Percentiles rank a stretch among this genome's conserved stretches.
phyloP scores from a whole-genome alignment of 306 rosid species.

The Prunus mira region DNA sequence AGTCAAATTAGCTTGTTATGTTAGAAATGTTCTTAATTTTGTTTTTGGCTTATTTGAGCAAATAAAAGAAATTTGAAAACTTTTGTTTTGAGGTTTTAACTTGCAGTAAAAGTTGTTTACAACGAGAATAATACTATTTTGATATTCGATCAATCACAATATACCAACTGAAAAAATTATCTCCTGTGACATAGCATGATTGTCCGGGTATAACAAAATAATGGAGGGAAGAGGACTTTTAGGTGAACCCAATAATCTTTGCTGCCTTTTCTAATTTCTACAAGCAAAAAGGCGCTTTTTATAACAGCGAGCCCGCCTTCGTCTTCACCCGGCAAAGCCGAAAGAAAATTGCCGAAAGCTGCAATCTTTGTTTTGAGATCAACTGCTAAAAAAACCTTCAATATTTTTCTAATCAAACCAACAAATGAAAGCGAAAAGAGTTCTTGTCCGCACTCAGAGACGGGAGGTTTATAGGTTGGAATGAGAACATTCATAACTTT shows the following conservation, averaged over 20 bases:
- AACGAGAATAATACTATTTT: no score
- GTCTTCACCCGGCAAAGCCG: not conserved
- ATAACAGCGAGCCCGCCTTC: conserved; percentile 4
- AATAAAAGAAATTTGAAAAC: not conserved
- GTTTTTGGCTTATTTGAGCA: not conserved
- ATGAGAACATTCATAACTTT: conserved; percentile 22
- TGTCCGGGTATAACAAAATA: no score
- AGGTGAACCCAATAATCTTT: not conserved
- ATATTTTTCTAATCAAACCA: conserved; percentile 26
- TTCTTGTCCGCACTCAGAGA: conserved; percentile 13
- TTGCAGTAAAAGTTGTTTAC: no score
- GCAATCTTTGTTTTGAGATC: conserved; percentile 10
- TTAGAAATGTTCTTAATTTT: not conserved
- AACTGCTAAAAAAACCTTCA: conserved; percentile 9
- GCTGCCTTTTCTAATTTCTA: conserved; percentile 40
- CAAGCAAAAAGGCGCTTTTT: conserved; percentile 13
- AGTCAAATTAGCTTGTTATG: not conserved
- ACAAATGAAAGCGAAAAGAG: conserved; percentile 12
- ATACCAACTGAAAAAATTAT: no score
- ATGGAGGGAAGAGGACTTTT: not conserved
- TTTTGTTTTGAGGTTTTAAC: not conserved
- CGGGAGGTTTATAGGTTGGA: conserved; percentile 12
- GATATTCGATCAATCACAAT: no score
- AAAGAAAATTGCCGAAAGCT: conserved; percentile 32
- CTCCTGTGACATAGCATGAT: accelerated